A percentile compares a stretch with the other conserved stretches of the same genome.
phyloP scores from a whole-genome alignment of 116 monocot genomes.

The Posidonia oceanica region DNA sequence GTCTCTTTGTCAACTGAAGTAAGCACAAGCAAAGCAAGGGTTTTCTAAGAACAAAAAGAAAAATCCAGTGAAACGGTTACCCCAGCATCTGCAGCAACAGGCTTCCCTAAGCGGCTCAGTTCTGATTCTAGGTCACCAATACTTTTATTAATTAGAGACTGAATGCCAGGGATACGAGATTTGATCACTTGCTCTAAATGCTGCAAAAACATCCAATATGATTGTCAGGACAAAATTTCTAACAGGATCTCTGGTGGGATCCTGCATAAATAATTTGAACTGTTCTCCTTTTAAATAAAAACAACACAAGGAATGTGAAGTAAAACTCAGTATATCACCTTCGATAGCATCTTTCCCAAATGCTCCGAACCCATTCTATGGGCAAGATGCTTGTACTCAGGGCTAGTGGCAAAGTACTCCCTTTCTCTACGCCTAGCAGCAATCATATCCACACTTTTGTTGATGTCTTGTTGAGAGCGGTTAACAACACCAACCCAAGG shows the following conservation, averaged over 20 bases:
- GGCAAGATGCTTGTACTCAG: slow-evolving; percentile 87
- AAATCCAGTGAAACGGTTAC: slow-evolving; percentile 21
- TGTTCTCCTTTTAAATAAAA: neutral
- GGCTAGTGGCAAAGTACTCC: slow-evolving; percentile 71
- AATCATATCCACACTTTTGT: slow-evolving; percentile 92
- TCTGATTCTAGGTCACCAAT: slow-evolving; percentile 73
- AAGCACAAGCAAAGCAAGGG: no score
- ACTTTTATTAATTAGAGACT: slow-evolving; percentile 69
- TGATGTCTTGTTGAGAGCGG: slow-evolving; percentile 98
- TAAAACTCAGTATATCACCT: slow-evolving; percentile 23
- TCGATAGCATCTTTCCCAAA: slow-evolving; percentile 85
- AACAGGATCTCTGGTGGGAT: neutral
- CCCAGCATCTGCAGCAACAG: slow-evolving; percentile 75
- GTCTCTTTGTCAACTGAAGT: no score
- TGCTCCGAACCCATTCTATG: slow-evolving; percentile 96
- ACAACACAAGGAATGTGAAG: neutral
- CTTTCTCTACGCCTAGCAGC: slow-evolving; percentile 83
- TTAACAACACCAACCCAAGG: slow-evolving; percentile 99
- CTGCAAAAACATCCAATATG: slow-evolving; percentile 23
- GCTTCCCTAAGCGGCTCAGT: slow-evolving; percentile 67
- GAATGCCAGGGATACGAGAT: slow-evolving; percentile 78
- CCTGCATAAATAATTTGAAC: neutral
- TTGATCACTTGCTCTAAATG: slow-evolving; percentile 84
- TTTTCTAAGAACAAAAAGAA: neutral
- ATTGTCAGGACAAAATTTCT: neutral